phyloP scores from a whole-genome alignment of 2,329 filamentous ascomycete genomes.

The Pleomassaria siparia region DNA sequence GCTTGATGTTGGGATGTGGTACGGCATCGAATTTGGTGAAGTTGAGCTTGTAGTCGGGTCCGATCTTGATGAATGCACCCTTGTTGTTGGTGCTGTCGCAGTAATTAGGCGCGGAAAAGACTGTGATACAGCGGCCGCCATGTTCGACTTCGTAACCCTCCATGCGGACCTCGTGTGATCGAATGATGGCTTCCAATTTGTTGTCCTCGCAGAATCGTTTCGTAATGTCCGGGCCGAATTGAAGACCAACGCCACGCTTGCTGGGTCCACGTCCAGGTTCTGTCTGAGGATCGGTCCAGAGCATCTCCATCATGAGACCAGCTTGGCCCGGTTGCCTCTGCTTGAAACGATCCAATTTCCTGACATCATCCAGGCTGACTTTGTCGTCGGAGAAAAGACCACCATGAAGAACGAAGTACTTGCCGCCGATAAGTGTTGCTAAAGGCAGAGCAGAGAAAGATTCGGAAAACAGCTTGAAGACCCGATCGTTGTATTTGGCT shows the following conservation, averaged over 20 bases:
- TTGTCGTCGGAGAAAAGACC: slow-evolving; percentile 96
- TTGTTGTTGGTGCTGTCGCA: slow-evolving; percentile 98
- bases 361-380: slow-evolving; percentile 86
- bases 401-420: slow-evolving; percentile 90
- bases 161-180: slow-evolving; percentile 98
- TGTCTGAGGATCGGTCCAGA: slow-evolving; percentile 96
- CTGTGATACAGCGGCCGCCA: slow-evolving; percentile 93
- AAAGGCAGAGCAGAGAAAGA: slow-evolving; percentile 93
- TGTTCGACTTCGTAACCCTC: slow-evolving; percentile 99
- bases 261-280: slow-evolving; percentile 85
- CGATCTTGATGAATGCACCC: slow-evolving; percentile 97
- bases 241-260: slow-evolving; percentile 93
- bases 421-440: slow-evolving; percentile 86
- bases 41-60: slow-evolving; percentile 84
- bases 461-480: slow-evolving; percentile 97
- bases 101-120: slow-evolving; percentile 97
- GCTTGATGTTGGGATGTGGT: slow-evolving; percentile 90
- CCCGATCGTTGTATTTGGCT: slow-evolving; percentile 93
- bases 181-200: slow-evolving; percentile 89
- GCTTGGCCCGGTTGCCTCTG: slow-evolving; percentile 91
- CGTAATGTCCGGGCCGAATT: slow-evolving; percentile 95
- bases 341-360: slow-evolving; percentile 85
- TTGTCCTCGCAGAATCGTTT: slow-evolving; percentile 97
- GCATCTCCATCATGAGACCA: slow-evolving; percentile 99
- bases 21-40: slow-evolving; percentile 96